phyloP scores from a whole-genome alignment of 495 filamentous ascomycete genomes.

The Podospora fimiseda region DNA sequence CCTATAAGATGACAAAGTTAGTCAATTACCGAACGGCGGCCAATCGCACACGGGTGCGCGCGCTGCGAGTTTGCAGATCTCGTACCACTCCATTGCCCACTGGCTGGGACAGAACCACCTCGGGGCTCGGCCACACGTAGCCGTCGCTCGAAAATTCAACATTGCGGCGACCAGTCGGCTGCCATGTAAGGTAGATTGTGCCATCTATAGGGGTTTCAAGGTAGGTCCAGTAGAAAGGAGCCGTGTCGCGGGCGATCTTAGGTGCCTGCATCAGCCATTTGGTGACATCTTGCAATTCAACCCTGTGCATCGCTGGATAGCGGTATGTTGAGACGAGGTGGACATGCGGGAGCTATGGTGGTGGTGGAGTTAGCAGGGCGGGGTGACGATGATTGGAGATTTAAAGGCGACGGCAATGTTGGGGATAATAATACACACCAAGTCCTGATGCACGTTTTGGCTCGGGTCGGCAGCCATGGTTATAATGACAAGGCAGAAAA shows the following conservation, averaged over 20 bases:
- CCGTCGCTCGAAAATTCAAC: conserved; percentile 81
- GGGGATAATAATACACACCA: conserved; percentile 22
- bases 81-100: conserved; percentile 69
- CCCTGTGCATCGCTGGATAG: conserved; percentile 59
- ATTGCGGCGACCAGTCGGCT: conserved; percentile 60
- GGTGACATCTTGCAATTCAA: conserved; percentile 64
- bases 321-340: conserved; percentile 73
- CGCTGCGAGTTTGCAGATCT: no score
- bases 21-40: background rate
- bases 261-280: conserved; percentile 75
- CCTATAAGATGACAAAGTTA: conserved; percentile 26
- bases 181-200: conserved; percentile 78
- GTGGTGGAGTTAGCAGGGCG: no score
- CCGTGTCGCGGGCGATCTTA: conserved; percentile 64
- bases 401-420: no score
- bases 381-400: no score
- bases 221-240: conserved; percentile 88
- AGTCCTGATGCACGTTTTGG: conserved; percentile 31
- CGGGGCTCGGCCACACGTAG: conserved; percentile 78
- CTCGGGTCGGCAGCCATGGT: conserved; percentile 29
- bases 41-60: no score
- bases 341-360: conserved; percentile 78
- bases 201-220: conserved; percentile 76
- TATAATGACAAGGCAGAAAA: background rate
- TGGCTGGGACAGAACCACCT: conserved; percentile 63